Conservation (phyloP, 352 stramenopile species). For the Phytophthora meadii region DNA sequence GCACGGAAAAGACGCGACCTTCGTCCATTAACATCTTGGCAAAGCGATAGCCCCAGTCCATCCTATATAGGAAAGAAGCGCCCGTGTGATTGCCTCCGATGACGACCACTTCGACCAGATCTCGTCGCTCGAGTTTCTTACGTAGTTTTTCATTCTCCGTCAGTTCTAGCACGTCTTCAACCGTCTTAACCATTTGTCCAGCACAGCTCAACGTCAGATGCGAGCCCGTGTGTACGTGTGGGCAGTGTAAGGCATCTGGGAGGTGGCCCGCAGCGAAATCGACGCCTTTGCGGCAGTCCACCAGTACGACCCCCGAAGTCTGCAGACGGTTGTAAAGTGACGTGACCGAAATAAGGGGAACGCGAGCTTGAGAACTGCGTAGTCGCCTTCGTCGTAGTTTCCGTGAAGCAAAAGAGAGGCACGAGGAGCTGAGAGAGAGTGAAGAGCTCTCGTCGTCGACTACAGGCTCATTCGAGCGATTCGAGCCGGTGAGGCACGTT, state of each 20-base stretch:
- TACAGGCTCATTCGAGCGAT: constrained; percentile 28
- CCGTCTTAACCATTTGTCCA: constrained; percentile 34
- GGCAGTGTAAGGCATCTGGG: constrained; percentile 63
- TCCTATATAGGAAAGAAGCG: constrained; percentile 57
- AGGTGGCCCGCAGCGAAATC: constrained; percentile 58
- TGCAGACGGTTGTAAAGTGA: constrained; percentile 81
- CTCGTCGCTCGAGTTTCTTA: constrained; percentile 56
- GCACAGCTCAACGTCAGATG: constrained; percentile 34
- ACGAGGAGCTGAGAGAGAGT: constrained; percentile 26
- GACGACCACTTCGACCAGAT: constrained; percentile 80
- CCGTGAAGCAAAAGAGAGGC: constrained; percentile 35
- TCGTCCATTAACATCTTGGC: constrained; percentile 69
- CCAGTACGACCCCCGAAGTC: constrained; percentile 66
- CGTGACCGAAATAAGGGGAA: constrained; percentile 67
- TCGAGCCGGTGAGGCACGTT: constrained; percentile 36
- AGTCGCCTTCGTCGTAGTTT: constrained; percentile 35
- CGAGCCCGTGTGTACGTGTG: constrained; percentile 28
- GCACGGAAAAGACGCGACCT: constrained; percentile 74
- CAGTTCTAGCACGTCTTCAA: constrained; percentile 62
- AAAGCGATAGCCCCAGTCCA: constrained; percentile 78
- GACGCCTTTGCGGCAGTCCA: constrained; percentile 66
- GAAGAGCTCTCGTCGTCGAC: constrained; percentile 14
- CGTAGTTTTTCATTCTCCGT: constrained; percentile 43
- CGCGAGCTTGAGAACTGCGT: constrained; percentile 33
- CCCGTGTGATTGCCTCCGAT: constrained; percentile 61